Evolutionary conservation across 2,329 filamentous ascomycete genomes (phyloP).

Genomic region (Calycina herbarum): DNA sequence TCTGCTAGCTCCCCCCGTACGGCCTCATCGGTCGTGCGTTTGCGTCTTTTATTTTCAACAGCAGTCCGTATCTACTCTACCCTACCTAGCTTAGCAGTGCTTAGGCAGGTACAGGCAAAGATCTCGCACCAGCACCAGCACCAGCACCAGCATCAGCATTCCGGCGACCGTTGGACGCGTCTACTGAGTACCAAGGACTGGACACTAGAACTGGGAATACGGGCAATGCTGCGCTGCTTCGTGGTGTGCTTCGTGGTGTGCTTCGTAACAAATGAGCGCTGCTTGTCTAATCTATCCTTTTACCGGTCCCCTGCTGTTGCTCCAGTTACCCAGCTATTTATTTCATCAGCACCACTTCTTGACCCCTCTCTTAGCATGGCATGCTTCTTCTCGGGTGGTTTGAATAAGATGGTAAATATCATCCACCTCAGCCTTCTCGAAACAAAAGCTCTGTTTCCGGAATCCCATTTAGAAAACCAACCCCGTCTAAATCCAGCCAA

Average conservation of each 20-base stretch:
- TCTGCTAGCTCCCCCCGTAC: background rate
- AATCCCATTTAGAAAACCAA: background rate
- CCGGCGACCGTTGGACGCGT: constrained; percentile 3
- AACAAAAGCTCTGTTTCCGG: background rate
- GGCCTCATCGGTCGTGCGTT: background rate
- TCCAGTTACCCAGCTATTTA: background rate
- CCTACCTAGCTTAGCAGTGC: too few species aligned
- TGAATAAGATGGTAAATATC: background rate
- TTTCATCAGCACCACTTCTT: too few species aligned
- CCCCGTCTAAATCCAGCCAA: background rate
- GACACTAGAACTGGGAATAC: background rate
- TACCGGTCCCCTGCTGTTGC: background rate
- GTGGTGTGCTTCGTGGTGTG: background rate
- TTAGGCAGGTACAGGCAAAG: too few species aligned
- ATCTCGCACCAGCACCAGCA: background rate
- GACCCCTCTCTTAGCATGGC: too few species aligned
- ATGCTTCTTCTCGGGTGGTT: too few species aligned
- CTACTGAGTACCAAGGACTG: too few species aligned
- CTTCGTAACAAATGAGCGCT: background rate
- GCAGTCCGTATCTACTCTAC: background rate
- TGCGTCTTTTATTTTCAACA: background rate
- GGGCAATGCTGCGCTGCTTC: background rate
- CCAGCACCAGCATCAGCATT: background rate
- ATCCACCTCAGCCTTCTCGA: background rate
- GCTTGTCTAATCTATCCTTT: background rate